These are phyloP conservation scores for Smallanthus sonchifolius DNA, from an alignment of 129 eudicot genomes.

Conservation along the genomic window DNA sequence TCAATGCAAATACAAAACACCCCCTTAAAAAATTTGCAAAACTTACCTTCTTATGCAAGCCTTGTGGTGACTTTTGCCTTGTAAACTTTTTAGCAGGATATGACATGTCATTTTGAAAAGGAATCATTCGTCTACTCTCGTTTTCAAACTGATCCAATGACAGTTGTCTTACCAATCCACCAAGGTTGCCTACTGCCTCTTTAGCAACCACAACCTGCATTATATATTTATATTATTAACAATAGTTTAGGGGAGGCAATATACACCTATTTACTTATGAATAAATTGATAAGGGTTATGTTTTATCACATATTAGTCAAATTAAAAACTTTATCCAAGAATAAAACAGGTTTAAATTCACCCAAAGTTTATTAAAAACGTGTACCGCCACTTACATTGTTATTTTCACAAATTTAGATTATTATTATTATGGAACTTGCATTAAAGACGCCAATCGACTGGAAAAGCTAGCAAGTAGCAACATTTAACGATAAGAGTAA, in stretches of 20 bases:
- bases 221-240: not conserved
- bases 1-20: not conserved
- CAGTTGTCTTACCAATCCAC: slow-evolving; percentile 90
- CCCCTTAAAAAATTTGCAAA: not conserved
- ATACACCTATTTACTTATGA: not conserved
- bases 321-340: not conserved
- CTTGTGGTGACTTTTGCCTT: slow-evolving; percentile 93
- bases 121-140: slow-evolving; percentile 92
- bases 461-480: not conserved
- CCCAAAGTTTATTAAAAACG: not conserved
- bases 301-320: not conserved
- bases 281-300: not conserved
- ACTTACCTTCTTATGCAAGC: slow-evolving; percentile 90
- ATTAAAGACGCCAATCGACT: not conserved
- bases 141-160: slow-evolving; percentile 97
- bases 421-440: not conserved
- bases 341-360: not conserved
- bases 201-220: slow-evolving; percentile 96
- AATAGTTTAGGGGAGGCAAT: not conserved
- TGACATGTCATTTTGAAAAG: slow-evolving; percentile 64
- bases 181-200: slow-evolving; percentile 90
- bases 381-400: not conserved
- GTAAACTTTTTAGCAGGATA: slow-evolving; percentile 58
- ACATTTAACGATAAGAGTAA: not conserved
- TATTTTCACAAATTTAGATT: not conserved